A percentile compares a stretch with the other conserved stretches of the same genome.
phyloP scores from a whole-genome alignment of 148 eudicot species.

The Rhododendron vialii region DNA sequence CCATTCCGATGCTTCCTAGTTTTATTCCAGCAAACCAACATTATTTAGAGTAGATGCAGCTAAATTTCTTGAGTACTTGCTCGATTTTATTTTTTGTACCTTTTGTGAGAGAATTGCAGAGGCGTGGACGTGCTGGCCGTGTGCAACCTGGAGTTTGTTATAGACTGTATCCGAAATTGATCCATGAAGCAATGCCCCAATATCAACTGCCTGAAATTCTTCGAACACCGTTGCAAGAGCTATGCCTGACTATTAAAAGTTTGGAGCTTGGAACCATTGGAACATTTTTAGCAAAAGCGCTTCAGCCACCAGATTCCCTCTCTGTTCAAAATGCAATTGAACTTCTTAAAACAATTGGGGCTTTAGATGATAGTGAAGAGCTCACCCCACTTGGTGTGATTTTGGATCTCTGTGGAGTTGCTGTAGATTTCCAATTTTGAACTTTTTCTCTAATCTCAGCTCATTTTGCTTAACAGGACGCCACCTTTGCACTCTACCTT shows the following conservation, averaged over 20 bases:
- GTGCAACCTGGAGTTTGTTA: slow-evolving; percentile 95
- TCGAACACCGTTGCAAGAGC: slow-evolving; percentile 90
- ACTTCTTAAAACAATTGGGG: slow-evolving; percentile 92
- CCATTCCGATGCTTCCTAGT: background rate
- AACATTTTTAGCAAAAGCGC: slow-evolving; percentile 80
- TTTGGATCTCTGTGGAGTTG: background rate
- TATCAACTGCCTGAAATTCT: slow-evolving; percentile 98
- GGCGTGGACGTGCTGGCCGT: slow-evolving; percentile 99
- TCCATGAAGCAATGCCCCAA: slow-evolving; percentile 86
- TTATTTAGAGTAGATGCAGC: background rate
- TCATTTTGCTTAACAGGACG: slow-evolving; percentile 45
- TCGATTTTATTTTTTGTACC: background rate
- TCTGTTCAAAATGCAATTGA: slow-evolving; percentile 92
- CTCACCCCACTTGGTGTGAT: slow-evolving; percentile 85
- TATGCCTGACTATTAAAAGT: slow-evolving; percentile 84
- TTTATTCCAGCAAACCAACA: background rate
- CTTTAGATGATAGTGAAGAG: slow-evolving; percentile 86
- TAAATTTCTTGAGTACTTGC: background rate
- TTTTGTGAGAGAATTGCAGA: slow-evolving; percentile 36
- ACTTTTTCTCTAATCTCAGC: slow-evolving; percentile 1
- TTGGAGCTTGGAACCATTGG: slow-evolving; percentile 79
- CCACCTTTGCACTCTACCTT: slow-evolving; percentile 76
- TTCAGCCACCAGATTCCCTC: slow-evolving; percentile 95
- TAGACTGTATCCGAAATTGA: slow-evolving; percentile 74
- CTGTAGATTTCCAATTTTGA: background rate